Percentiles rank a stretch among this genome's conserved stretches.
These are phyloP conservation scores for Gymnopus androsaceus DNA, from an alignment of 1,284 basidiomycete genomes.

Conservation along the genomic window DNA sequence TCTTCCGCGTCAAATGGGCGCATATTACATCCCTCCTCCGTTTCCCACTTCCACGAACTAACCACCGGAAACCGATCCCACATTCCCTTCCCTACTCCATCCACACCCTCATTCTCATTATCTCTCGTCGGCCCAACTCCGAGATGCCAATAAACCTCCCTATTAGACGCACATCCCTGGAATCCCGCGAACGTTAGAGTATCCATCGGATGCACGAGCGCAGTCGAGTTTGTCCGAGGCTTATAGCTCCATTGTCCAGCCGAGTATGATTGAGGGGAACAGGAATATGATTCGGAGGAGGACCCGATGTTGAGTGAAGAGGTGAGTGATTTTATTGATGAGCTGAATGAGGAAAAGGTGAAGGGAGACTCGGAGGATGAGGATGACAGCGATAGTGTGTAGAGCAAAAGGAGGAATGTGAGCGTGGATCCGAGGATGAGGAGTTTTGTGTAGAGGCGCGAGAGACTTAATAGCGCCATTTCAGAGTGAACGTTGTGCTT, in stretches of 20 bases:
- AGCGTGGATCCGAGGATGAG: background rate
- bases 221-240: conserved; percentile 35
- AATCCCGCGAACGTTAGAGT: conserved; percentile 54
- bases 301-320: background rate
- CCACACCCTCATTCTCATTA: conserved; percentile 47
- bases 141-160: conserved; percentile 65
- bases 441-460: conserved; percentile 1
- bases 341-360: background rate
- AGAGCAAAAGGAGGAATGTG: conserved; percentile 1
- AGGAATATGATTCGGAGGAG: conserved; percentile 20
- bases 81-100: conserved; percentile 47
- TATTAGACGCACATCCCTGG: conserved; percentile 58
- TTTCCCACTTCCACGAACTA: conserved; percentile 51
- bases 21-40: conserved; percentile 19
- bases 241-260: conserved; percentile 44
- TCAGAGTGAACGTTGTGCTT: no score
- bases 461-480: no score
- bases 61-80: conserved; percentile 49
- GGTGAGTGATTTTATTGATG: background rate
- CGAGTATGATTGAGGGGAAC: conserved; percentile 46
- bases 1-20: conserved; percentile 25
- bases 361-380: background rate
- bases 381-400: background rate
- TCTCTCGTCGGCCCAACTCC: no score
- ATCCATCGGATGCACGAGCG: conserved; percentile 42